Conservation (phyloP, 441 rosid genomes). For the Adansonia gregorii region DNA sequence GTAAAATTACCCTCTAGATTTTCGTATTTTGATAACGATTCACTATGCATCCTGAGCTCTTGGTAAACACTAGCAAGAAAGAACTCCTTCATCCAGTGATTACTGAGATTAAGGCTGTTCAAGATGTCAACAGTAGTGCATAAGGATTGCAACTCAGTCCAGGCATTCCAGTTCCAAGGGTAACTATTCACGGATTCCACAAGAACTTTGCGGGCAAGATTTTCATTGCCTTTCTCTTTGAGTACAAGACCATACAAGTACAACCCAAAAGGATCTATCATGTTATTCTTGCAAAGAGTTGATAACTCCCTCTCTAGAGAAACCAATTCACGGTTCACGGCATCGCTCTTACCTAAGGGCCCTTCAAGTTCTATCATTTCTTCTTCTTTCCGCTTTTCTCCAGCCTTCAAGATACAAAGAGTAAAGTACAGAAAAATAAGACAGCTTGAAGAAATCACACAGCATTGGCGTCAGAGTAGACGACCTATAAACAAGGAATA, state of each 20-base stretch:
- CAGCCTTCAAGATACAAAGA: background rate
- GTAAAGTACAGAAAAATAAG: constrained; percentile 1
- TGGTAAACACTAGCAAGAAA: constrained; percentile 15
- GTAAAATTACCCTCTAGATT: constrained; percentile 2
- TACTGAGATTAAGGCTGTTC: constrained; percentile 3
- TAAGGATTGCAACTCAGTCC: constrained; percentile 1
- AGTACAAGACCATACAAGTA: constrained; percentile 89
- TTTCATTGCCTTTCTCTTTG: constrained; percentile 57
- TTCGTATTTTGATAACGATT: background rate
- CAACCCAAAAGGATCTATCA: constrained; percentile 81
- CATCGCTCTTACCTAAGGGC: constrained; percentile 30
- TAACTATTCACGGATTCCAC: constrained; percentile 14
- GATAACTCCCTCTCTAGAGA: constrained; percentile 85
- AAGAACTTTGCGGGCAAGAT: constrained; percentile 47
- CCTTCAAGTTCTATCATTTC: constrained; percentile 17
- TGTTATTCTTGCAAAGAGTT: constrained; percentile 67
- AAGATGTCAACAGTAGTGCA: constrained; percentile 7
- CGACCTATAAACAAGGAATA: background rate
- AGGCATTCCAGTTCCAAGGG: constrained; percentile 18
- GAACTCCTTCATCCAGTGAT: constrained; percentile 18
- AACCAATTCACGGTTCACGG: constrained; percentile 71
- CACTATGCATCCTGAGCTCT: constrained; percentile 8
- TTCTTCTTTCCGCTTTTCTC: constrained; percentile 19
- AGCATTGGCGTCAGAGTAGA: constrained; percentile 3
- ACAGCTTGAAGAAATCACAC: background rate